Evolutionary conservation across 2,329 filamentous ascomycete genomes (phyloP), one percentile per base, ranked within the genome.

Genomic region (Fusarium torulosum): DNA sequence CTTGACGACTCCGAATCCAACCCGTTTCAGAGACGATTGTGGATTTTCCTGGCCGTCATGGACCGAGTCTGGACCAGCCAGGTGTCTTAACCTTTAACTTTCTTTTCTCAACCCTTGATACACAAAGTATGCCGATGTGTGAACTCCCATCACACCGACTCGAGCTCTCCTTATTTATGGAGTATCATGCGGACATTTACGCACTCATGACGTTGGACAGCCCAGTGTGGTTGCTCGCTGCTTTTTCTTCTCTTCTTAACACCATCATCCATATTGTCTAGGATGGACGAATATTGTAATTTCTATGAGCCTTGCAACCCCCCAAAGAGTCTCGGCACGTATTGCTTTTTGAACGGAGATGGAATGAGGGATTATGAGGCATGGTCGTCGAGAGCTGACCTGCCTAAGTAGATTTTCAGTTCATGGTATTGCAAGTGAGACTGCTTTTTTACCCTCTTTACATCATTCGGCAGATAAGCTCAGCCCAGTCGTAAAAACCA

Each of bases 131-230:
- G 43, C 25, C 27, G 15, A 63, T 33, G 29, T 41, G 35, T 15
- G 37, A 23, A 23, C 14, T 20, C 31, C 23, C 51, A 44, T 53
- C 63, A 67, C 52, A 58, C 47, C 63, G 53, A 59, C 44, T 56
- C n/a, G 35, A 20, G 41, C 42, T 25, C 14, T 31, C 33, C 25
- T 40, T 9, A 17, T 37, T 17, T 7, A n/a, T 8, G 17, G 17
- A 2, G 31, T 46, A 25, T 40, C 25, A 38, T 46, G 47, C 49
- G 60, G 41, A 13, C 35, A 35, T 29, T n/a, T 27, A 47, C 37
- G 47, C 20, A 31, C 25, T 58, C 43, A 51, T 60, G 44, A 59
- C 44, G 54, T 50, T 52, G 17, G n/a, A 17, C 15, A 19, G 31
- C 13, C n/a, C 25, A 42, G 40, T 31, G 25, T 15, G 49, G 23